Evolutionary conservation across 1,284 basidiomycete species (phyloP).

Genomic region (Microbotryum saponariae): DNA sequence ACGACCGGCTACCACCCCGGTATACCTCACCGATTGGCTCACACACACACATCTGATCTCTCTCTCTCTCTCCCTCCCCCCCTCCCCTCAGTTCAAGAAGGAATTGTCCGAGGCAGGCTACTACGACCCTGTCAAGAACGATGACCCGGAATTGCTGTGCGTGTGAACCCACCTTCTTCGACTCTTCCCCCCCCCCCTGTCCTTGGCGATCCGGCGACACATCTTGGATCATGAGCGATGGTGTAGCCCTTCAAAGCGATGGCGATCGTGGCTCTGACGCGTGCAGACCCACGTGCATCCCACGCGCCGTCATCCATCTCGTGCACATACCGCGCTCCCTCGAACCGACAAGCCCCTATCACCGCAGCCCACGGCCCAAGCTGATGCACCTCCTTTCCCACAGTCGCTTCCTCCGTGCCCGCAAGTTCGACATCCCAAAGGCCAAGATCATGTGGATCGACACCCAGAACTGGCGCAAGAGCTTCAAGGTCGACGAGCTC

Average conservation of each 20-base stretch:
- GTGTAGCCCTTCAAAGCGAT: too few relatives aligned
- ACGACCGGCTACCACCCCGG: too few relatives aligned
- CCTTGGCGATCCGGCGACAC: too few relatives aligned
- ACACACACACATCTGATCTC: too few relatives aligned
- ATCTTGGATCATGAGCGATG: not conserved
- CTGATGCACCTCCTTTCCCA: not conserved
- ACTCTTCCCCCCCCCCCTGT: too few relatives aligned
- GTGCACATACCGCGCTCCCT: too few relatives aligned
- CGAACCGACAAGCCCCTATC: too few relatives aligned
- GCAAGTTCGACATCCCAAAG: slow-evolving; percentile 79
- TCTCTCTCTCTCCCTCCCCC: not conserved
- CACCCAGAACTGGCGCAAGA: slow-evolving; percentile 84
- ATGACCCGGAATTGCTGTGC: slow-evolving; percentile 70
- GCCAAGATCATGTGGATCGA: slow-evolving; percentile 76
- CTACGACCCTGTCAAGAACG: slow-evolving; percentile 54
- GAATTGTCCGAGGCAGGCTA: slow-evolving; percentile 38
- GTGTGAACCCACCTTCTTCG: not conserved
- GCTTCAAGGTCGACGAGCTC: slow-evolving; percentile 80
- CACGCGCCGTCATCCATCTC: not conserved
- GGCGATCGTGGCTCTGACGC: not conserved
- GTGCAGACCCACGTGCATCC: not conserved
- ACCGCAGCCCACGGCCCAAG: too few relatives aligned
- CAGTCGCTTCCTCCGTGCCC: slow-evolving; percentile 69
- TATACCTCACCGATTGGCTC: too few relatives aligned
- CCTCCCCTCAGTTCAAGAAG: slow-evolving; percentile 36